Evolutionary conservation across 2,329 filamentous ascomycete species (phyloP), one percentile per base, ranked within the genome.

Genomic region (Sordariomycetes sp.): DNA sequence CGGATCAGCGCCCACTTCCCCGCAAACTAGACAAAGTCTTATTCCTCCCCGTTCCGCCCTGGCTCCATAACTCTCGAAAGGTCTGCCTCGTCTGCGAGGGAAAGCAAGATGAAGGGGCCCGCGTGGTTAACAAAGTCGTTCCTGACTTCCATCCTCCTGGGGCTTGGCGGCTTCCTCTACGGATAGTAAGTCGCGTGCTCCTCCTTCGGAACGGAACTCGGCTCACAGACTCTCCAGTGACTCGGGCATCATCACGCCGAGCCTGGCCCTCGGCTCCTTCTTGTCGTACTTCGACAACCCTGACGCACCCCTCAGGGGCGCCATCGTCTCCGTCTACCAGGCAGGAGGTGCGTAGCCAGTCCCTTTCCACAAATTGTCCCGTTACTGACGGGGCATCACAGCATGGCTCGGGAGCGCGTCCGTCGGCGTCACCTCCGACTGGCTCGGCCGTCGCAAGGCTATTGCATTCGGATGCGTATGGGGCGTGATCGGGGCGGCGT

Each of bases 211-310:
- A 15, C 28, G 34, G n/a, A 53, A 12, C 32, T 24, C 22, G 17
- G 36, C 34, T 54, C 13, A 25, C 32, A 8, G 32, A 22, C 13
- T 20, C 36, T 57, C 10, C 53, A 72, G 70, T 56, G 70, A 73
- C 59, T 73, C 70, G 5, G 70, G 70, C 2, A 73, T 73, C 55
- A 72, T 73, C 53, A 73, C 70, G 0, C 70, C 70, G 1, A 72
- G 68, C 55, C 59, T 73, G 2, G 70, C 70, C 0, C 59, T 73
- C 28, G 63, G 59, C 2, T 70, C 70, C 0, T 73, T 73, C 39
- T 55, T 67, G 10, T 52, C 36, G 0, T 70, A 73, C 58, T 72
- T 73, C 4, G 65, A 65, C 7, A 65, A 67, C 1, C 70, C 70
- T 0, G 59, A 68, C 55, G 63, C 70, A 4, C 60, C 70, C 0